Percentiles rank a stretch among this genome's conserved stretches.
Conservation (phyloP, 2,329 filamentous ascomycete genomes). For the Rutstroemia sp. region DNA sequence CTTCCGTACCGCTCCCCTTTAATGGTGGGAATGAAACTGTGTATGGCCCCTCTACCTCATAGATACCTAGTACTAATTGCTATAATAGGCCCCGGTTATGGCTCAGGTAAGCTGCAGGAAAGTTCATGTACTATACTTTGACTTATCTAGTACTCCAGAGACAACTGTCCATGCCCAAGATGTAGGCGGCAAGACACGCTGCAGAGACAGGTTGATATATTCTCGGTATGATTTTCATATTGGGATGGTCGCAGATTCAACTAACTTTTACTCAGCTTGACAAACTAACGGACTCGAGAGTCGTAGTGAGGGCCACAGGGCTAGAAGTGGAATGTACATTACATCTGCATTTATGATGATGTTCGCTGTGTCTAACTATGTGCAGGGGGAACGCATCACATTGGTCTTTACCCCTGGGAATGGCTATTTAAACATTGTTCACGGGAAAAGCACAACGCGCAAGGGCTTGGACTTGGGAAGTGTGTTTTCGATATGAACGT, state of each 20-base stretch:
- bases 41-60: not conserved
- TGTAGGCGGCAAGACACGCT: conserved; percentile 65
- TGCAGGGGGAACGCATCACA: conserved; percentile 61
- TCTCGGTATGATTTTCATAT: conserved; percentile 32
- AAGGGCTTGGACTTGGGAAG: not conserved
- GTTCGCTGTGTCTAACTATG: conserved; percentile 10
- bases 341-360: not conserved
- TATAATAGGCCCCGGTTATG: conserved; percentile 33
- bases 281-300: not conserved
- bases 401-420: conserved; percentile 57
- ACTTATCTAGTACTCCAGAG: conserved; percentile 33
- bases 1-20: not conserved
- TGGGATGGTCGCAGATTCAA: not conserved
- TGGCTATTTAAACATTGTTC: conserved; percentile 47
- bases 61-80: not conserved
- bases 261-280: not conserved
- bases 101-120: conserved; percentile 29
- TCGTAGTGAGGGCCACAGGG: conserved; percentile 23
- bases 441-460: conserved; percentile 25
- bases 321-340: conserved; percentile 45
- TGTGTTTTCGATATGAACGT: not conserved
- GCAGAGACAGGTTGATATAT: conserved; percentile 62
- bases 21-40: not conserved
- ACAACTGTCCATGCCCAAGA: conserved; percentile 61
- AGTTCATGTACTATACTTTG: not conserved